phyloP scores from a whole-genome alignment of 441 rosid species.

The Isatis lusitanica region DNA sequence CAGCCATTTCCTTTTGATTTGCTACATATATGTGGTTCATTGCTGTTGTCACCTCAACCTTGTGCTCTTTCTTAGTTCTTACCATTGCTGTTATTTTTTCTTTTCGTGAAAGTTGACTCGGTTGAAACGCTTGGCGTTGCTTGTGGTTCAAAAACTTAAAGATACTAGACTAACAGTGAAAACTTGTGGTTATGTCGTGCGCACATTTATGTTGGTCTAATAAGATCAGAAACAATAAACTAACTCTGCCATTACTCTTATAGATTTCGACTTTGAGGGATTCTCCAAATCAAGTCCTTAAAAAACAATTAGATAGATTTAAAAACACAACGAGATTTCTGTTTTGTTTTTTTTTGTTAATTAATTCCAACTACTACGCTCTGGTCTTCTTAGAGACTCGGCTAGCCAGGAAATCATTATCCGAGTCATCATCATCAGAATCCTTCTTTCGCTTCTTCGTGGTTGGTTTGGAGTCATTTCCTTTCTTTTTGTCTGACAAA shows the following conservation, averaged over 20 bases:
- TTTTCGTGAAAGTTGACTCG: too few species aligned
- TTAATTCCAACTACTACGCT: constrained; percentile 34
- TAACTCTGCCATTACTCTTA: constrained; percentile 10
- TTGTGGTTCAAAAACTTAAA: too few species aligned
- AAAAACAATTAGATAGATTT: not conserved
- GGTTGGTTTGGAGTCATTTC: constrained; percentile 34
- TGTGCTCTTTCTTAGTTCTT: too few species aligned
- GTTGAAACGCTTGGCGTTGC: too few species aligned
- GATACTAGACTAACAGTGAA: not conserved
- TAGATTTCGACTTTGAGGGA: not conserved
- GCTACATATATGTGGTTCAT: too few species aligned
- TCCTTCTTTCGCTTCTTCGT: constrained; percentile 57
- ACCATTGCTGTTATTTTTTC: too few species aligned
- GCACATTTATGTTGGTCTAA: not conserved
- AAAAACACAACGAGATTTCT: constrained; percentile 1
- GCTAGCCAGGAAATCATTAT: constrained; percentile 36
- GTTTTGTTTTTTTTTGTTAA: not conserved
- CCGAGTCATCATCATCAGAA: constrained; percentile 56
- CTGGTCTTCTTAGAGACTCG: constrained; percentile 29
- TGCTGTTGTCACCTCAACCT: too few species aligned
- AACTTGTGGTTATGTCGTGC: not conserved
- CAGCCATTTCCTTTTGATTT: too few species aligned
- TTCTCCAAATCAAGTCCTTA: not conserved
- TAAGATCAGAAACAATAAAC: constrained; percentile 5
- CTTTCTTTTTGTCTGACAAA: constrained; percentile 49